Evolutionary conservation across 208 protist genomes (phyloP), one percentile per base, ranked within the genome.

Genomic region (Trypanosoma cruzi): DNA sequence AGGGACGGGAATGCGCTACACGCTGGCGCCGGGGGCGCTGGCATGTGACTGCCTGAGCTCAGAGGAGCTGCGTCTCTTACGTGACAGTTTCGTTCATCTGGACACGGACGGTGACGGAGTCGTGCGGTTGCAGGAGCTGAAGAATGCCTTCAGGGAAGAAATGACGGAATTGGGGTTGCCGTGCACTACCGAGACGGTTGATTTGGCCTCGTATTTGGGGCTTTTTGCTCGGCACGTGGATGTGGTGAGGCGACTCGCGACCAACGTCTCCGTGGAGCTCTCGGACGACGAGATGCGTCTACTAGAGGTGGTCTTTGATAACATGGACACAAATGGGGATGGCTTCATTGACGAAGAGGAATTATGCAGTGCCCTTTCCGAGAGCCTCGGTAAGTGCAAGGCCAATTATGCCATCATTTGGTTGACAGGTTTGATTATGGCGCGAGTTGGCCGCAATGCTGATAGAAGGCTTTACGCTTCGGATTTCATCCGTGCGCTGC

Each of bases 21-120:
- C 34, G 36, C 24, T 53, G 22, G 34, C 40, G 18, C 8, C 32
- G 48, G 48, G 1, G 4, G 22, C 50, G 52, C 56, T 31, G 20
- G 36, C 0, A n/a, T 40, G 34, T n/a, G 44, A 28, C 29, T 7
- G 10, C 34, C 31, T 73, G 29, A 73, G 20, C 42, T 13, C 42
- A 31, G 60, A 75, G 26, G 69, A 69, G 32, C 29, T 49, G 60
- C 54, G 34, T 20, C 28, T 68, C 20, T 28, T 75, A 10, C 69
- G 69, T 3, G 69, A 75, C 32, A 60, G 54, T 46, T 75, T 75
- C 31, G 58, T 75, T 34, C 36, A 28, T 13, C 42, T 74, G 16
- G 68, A 74, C 50, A 36, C 28, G 16, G 62, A 75, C 24, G 61
- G 69, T 5, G 69, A 75, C 16, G 69, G 62, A 7, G 10, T 68